Percentiles rank a stretch among this genome's conserved stretches.
Conservation (phyloP, 2,329 filamentous ascomycete genomes). For the Diaporthe amygdali region DNA sequence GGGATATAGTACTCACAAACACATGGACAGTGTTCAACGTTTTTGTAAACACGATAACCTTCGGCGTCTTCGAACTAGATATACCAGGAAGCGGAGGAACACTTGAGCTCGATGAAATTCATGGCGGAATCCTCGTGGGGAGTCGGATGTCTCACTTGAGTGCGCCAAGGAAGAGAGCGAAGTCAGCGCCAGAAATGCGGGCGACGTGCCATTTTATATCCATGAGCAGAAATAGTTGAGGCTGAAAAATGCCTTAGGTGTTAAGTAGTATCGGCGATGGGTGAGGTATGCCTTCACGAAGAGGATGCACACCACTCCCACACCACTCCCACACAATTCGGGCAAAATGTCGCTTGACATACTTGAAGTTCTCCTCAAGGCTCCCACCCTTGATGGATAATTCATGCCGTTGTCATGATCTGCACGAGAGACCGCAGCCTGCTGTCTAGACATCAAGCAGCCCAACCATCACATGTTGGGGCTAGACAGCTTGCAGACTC, state of each 20-base stretch:
- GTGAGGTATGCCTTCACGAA: background rate
- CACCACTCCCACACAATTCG: background rate
- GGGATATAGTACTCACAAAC: background rate
- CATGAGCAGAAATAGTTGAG: background rate
- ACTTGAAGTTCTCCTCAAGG: background rate
- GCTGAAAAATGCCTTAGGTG: background rate
- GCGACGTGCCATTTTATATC: background rate
- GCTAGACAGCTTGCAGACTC: background rate
- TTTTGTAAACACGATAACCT: background rate
- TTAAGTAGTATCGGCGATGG: background rate
- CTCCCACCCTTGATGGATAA: background rate
- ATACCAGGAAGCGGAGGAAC: background rate
- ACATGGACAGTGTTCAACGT: background rate
- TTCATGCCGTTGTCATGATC: background rate
- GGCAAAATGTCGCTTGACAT: background rate
- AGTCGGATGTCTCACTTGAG: background rate
- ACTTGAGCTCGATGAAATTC: background rate
- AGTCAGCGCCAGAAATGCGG: background rate
- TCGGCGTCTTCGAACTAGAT: background rate
- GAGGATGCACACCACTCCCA: background rate
- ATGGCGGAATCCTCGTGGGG: background rate
- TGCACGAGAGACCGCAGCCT: background rate
- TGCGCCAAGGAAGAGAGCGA: background rate
- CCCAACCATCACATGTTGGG: background rate
- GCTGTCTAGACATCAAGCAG: background rate